A percentile compares a stretch with the other conserved stretches of the same genome.
phyloP scores from a whole-genome alignment of 78 protist species.

The Chrysochromulina tobinii region DNA sequence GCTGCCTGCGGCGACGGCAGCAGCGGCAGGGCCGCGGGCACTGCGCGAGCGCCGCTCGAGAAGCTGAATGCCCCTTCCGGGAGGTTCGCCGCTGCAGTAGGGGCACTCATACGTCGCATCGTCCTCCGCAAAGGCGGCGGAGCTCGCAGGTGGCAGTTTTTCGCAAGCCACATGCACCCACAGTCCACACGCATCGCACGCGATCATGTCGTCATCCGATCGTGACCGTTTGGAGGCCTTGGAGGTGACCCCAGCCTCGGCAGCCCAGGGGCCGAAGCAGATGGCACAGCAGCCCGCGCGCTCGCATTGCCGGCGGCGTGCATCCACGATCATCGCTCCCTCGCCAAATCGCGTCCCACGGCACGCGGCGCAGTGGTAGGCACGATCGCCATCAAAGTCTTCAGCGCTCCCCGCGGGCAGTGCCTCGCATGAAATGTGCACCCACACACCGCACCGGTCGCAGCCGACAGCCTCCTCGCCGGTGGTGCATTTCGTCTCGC shows the following conservation, averaged over 20 bases:
- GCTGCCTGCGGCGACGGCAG: neutral
- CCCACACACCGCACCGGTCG: neutral
- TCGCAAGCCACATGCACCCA: neutral
- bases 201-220: neutral
- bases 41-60: neutral
- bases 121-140: no score
- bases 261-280: no score
- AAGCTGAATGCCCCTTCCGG: no score
- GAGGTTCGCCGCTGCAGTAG: neutral
- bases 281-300: no score
- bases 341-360: neutral
- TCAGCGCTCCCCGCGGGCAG: neutral
- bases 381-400: neutral
- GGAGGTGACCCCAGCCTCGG: no score
- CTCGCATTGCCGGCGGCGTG: no score
- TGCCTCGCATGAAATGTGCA: neutral
- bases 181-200: neutral
- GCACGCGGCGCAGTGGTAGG: neutral
- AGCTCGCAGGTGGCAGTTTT: neutral
- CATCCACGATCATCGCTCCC: neutral
- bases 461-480: neutral
- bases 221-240: no score
- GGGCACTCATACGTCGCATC: neutral
- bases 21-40: neutral
- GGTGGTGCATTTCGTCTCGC: no score